These are phyloP conservation scores for Serpula lacrymans DNA, from an alignment of 768 basidiomycete species.

Conservation along the genomic window DNA sequence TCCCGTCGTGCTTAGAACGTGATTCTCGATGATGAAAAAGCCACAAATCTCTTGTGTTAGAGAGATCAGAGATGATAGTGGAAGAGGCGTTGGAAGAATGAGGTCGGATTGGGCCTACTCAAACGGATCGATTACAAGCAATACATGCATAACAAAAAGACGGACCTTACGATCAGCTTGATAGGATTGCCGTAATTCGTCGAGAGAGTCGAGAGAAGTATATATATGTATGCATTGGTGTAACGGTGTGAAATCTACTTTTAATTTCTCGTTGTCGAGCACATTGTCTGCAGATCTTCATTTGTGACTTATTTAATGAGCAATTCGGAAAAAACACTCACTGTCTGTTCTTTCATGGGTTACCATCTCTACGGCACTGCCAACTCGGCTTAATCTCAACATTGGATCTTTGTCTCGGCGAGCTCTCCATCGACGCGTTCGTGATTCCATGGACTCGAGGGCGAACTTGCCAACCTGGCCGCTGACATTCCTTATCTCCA, in stretches of 20 bases:
- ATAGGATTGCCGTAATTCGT: slow-evolving; percentile 87
- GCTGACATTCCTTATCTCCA: slow-evolving; percentile 89
- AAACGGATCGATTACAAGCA: slow-evolving; percentile 3
- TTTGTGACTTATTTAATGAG: slow-evolving; percentile 1
- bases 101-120: slow-evolving; percentile 98
- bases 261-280: slow-evolving; percentile 83
- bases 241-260: slow-evolving; percentile 91
- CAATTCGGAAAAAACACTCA: slow-evolving; percentile 42
- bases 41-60: slow-evolving; percentile 93
- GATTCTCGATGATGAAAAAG: slow-evolving; percentile 94
- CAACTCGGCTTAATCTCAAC: slow-evolving; percentile 72
- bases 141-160: background rate
- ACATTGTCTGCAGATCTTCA: slow-evolving; percentile 63
- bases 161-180: slow-evolving; percentile 93
- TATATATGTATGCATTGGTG: slow-evolving; percentile 98
- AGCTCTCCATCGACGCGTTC: slow-evolving; percentile 78
- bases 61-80: slow-evolving; percentile 61
- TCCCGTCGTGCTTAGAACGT: slow-evolving; percentile 85
- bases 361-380: slow-evolving; percentile 89
- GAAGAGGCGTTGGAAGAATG: slow-evolving; percentile 77
- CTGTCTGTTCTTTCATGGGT: slow-evolving; percentile 94
- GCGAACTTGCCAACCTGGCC: slow-evolving; percentile 83
- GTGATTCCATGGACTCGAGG: slow-evolving; percentile 83
- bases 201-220: slow-evolving; percentile 83
- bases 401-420: slow-evolving; percentile 83